Conservation (phyloP, 73 alveolate genomes). For the Blepharisma stoltei region DNA sequence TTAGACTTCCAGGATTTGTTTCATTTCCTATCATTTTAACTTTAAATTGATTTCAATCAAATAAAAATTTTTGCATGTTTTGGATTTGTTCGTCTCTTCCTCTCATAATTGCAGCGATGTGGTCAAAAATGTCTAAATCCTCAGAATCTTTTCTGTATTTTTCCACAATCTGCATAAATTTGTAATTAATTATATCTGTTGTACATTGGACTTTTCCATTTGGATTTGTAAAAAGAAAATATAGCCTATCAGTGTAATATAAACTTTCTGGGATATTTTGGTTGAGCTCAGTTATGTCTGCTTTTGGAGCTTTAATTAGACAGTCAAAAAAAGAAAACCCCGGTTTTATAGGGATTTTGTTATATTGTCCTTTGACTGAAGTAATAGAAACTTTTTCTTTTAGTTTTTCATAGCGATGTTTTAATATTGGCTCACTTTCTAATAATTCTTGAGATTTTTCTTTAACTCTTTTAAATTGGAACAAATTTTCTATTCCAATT, state of each 20-base stretch:
- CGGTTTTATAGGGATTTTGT: conserved; percentile 20
- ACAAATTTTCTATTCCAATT: no score
- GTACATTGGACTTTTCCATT: neutral
- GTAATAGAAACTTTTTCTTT: conserved; percentile 9
- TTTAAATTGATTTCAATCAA: conserved; percentile 22
- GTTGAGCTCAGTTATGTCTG: neutral
- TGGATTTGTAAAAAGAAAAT: neutral
- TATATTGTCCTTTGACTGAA: neutral
- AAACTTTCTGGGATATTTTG: neutral
- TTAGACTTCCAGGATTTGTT: neutral
- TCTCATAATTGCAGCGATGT: neutral
- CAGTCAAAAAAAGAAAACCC: conserved; percentile 1
- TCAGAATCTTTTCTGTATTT: neutral
- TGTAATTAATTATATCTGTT: neutral
- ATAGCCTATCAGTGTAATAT: conserved; percentile 15
- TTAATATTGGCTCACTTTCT: no score
- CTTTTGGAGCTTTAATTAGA: conserved; percentile 22
- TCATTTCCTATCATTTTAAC: conserved; percentile 17
- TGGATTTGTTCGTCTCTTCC: neutral
- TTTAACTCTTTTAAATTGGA: no score
- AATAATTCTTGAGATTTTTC: no score
- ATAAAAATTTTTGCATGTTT: neutral
- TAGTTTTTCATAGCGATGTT: neutral
- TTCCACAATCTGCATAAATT: neutral
- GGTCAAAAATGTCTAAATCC: neutral